Conservation (phyloP, 1,139 yeast species). For the Pichia sp. region DNA sequence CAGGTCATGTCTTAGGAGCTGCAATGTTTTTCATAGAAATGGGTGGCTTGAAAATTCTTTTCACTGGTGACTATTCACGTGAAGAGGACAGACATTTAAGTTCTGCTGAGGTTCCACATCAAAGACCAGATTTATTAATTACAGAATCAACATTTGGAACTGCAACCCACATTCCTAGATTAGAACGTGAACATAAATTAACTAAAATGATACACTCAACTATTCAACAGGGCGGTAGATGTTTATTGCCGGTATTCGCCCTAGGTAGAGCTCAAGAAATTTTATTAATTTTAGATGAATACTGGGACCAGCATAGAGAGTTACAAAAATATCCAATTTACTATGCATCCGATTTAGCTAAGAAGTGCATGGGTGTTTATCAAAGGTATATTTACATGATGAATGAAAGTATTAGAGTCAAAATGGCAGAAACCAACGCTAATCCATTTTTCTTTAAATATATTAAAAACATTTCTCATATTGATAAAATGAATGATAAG, state of each 20-base stretch:
- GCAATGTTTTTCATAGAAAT: conserved; percentile 96
- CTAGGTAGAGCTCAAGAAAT: conserved; percentile 95
- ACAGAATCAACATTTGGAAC: conserved; percentile 98
- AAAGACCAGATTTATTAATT: conserved; percentile 81
- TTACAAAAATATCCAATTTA: conserved; percentile 76
- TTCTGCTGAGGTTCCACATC: conserved; percentile 91
- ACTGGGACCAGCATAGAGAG: conserved; percentile 83
- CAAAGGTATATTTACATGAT: conserved; percentile 95
- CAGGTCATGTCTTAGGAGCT: conserved; percentile 98
- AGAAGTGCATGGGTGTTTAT: conserved; percentile 95
- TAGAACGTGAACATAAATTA: conserved; percentile 75
- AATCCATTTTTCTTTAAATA: conserved; percentile 91
- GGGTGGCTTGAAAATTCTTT: conserved; percentile 82
- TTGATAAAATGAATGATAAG: conserved; percentile 83
- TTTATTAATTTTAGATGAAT: conserved; percentile 82
- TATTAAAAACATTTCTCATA: conserved; percentile 69
- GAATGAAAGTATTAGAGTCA: conserved; percentile 83
- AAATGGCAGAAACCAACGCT: conserved; percentile 65
- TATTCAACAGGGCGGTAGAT: conserved; percentile 82
- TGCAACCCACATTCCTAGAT: conserved; percentile 89
- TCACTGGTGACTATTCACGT: conserved; percentile 95
- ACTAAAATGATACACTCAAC: conserved; percentile 83
- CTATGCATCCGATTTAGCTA: conserved; percentile 89
- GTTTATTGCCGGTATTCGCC: conserved; percentile 90
- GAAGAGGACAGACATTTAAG: conserved; percentile 94